These are phyloP conservation scores for Xylaria sp. DNA, from an alignment of 2,329 filamentous ascomycete genomes.

Conservation along the genomic window DNA sequence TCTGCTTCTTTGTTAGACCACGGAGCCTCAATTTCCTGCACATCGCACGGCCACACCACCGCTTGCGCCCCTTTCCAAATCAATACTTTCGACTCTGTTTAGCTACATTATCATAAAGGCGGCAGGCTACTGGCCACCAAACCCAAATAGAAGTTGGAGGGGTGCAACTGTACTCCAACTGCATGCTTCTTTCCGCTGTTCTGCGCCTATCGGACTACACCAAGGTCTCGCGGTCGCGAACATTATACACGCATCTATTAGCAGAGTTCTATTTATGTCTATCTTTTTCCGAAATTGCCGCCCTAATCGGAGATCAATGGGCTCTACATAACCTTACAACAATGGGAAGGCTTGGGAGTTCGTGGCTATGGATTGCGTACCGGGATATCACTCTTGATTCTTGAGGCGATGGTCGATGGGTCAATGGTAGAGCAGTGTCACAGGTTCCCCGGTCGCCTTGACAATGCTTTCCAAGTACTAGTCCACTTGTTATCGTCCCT, in stretches of 20 bases:
- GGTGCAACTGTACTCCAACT: slow-evolving; percentile 3
- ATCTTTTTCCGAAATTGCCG: not conserved
- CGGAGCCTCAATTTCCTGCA: slow-evolving; percentile 6
- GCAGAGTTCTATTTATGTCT: not conserved
- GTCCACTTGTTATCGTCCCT: not conserved
- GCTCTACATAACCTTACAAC: not conserved
- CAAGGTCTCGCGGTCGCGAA: slow-evolving; percentile 4
- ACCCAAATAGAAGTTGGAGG: not conserved
- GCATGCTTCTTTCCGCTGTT: not conserved
- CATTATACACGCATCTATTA: not conserved
- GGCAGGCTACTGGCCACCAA: not conserved
- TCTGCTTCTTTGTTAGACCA: not conserved
- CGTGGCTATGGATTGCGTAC: not conserved
- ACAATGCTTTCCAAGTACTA: not conserved
- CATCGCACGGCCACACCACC: not conserved
- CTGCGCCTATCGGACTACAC: slow-evolving; percentile 28
- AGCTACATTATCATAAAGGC: slow-evolving; percentile 15
- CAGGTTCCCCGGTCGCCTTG: not conserved
- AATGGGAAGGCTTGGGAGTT: slow-evolving; percentile 13
- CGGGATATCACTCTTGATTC: not conserved
- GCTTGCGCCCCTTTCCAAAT: slow-evolving; percentile 2
- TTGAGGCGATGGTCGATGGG: not conserved
- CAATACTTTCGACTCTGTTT: not conserved
- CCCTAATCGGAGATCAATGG: not conserved
- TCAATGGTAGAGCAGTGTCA: not conserved